These are phyloP conservation scores for Boletus barrowsii DNA, from an alignment of 768 basidiomycete species.

Conservation along the genomic window DNA sequence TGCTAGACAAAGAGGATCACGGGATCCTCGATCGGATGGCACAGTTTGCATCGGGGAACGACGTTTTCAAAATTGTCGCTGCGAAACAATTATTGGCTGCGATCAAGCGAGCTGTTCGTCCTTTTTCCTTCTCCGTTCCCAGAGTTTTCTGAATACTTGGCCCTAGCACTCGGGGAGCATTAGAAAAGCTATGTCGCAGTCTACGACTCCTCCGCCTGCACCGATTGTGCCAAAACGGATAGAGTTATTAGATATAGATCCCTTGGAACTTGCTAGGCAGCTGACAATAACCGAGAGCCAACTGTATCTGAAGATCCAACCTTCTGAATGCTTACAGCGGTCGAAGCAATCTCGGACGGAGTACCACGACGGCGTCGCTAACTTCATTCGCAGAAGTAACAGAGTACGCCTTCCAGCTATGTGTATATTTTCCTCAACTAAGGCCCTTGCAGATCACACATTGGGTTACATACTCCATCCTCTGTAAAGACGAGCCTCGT, in stretches of 20 bases:
- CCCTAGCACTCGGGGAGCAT: constrained; percentile 32
- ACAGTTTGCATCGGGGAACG: constrained; percentile 46
- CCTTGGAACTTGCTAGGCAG: constrained; percentile 65
- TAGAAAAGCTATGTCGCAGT: constrained; percentile 35
- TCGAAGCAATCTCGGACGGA: constrained; percentile 46
- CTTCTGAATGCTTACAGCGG: constrained; percentile 59
- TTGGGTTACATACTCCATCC: constrained; percentile 58
- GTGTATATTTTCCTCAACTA: background rate
- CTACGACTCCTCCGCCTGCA: constrained; percentile 42
- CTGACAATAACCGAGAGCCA: constrained; percentile 62
- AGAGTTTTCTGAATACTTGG: background rate
- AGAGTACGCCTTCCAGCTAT: constrained; percentile 31
- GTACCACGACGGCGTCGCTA: constrained; percentile 49
- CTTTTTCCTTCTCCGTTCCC: background rate
- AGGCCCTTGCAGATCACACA: constrained; percentile 43
- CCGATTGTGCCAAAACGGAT: constrained; percentile 48
- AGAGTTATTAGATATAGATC: constrained; percentile 58
- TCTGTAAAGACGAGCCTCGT: constrained; percentile 56
- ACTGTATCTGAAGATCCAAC: constrained; percentile 56
- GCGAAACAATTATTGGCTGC: constrained; percentile 48
- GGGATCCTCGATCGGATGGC: constrained; percentile 52
- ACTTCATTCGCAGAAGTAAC: constrained; percentile 58
- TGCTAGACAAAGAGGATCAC: constrained; percentile 53
- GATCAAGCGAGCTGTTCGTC: constrained; percentile 51
- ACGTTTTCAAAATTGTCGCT: constrained; percentile 39